Evolutionary conservation across 352 stramenopile species (phyloP).

Genomic region (Phytopythium delawarense): DNA sequence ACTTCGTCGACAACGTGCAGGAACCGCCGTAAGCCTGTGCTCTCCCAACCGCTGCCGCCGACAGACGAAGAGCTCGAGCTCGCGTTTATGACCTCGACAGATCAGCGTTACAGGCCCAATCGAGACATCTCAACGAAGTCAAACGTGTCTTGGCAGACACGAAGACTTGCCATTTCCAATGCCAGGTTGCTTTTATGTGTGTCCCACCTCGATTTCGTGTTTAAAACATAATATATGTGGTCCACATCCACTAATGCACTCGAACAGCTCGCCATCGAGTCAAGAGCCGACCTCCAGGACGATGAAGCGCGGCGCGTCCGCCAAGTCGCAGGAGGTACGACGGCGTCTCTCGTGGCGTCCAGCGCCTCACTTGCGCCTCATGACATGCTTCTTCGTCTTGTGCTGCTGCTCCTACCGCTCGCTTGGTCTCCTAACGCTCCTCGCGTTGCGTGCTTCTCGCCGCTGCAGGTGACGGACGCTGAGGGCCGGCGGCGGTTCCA

Average conservation of each 20-base stretch:
- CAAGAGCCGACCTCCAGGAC: neutral
- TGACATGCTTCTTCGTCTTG: neutral
- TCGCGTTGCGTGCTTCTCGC: neutral
- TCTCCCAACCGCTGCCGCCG: too few relatives aligned
- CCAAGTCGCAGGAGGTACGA: constrained; percentile 4
- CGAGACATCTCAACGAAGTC: too few relatives aligned
- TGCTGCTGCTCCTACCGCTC: neutral
- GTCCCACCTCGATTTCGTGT: neutral
- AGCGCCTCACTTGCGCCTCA: neutral
- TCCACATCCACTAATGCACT: neutral
- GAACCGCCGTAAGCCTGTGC: too few relatives aligned
- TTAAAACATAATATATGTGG: neutral
- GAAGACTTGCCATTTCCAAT: too few relatives aligned
- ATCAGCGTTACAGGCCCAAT: too few relatives aligned
- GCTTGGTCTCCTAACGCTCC: neutral
- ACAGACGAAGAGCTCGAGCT: too few relatives aligned
- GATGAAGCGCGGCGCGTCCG: constrained; percentile 2
- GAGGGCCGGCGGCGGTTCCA: constrained; percentile 86
- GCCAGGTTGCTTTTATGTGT: neutral
- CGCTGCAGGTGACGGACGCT: constrained; percentile 55
- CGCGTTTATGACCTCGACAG: too few relatives aligned
- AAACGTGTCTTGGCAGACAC: too few relatives aligned
- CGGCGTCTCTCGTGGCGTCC: too few relatives aligned
- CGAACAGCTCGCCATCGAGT: neutral
- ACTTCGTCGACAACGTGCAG: too few relatives aligned